Base-by-base conservation (phyloP, 352 stramenopile species). In the Phytophthora megakarya region DNA sequence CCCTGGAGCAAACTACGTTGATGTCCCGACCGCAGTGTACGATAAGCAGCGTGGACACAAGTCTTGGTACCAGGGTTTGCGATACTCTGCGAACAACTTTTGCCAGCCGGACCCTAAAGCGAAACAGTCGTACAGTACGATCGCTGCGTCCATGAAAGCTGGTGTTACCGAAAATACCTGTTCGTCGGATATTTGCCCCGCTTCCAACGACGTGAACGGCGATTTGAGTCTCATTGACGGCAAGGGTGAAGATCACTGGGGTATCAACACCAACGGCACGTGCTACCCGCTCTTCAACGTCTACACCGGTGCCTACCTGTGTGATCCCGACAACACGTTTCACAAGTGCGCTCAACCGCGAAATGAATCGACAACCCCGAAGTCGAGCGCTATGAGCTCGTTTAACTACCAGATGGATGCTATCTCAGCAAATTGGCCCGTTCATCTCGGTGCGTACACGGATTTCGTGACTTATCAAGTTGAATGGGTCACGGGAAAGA, bases 381-480 rank as follows among this genome's bases (percentile, higher is more conserved):
- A 70, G 30, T 95, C 66, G 44, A 86, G 32, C 51, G 85, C 61
- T 28, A 90, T 76, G 67, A 62, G 46, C 72, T 75, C 62, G n/a
- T n/a, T n/a, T n/a, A n/a, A n/a, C n/a, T n/a, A n/a, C n/a, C n/a
- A n/a, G n/a, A n/a, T n/a, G n/a, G 67, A 75, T 37, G 67, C 67
- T 22, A 66, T 75, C 6, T 93, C 30, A 84, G 60, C 83, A 21
- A 93, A 96, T 60, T 89, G 88, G 65, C 78, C 86, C 13, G 61
- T 98, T 0, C 83, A 78, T 38, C 43, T 78, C 2, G 67, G 61
- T 7, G 93, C 64, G 56, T 92, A 90, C 78, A 80, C 67, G 67
- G 90, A 78, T 37, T 93, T 80, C 54, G 26, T 78, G 8, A 62
- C 46, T 28, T 75, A 75, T n/a, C 63, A 76, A 18, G 25, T 79